Percentiles rank a stretch among this genome's conserved stretches.
Evolutionary conservation across 305 asterid genomes (phyloP).

Genomic region (Solanum hybrid): DNA sequence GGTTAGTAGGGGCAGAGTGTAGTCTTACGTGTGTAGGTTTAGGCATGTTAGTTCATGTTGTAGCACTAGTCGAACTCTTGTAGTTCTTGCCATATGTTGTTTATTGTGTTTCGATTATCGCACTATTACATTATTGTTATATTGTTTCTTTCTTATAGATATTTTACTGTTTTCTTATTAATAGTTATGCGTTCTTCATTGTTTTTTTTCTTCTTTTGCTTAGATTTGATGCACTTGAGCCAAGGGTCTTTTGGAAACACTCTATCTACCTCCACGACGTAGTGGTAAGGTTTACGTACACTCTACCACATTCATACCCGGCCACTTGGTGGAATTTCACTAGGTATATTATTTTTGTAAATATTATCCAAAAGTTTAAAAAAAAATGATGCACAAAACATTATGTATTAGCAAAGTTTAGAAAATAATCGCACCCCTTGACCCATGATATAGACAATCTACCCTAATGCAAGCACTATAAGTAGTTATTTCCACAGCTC

Average conservation of each 20-base stretch:
- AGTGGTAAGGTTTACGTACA: not conserved
- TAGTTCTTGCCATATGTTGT: not conserved
- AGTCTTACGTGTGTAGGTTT: not conserved
- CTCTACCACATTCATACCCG: not conserved
- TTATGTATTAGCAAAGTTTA: not conserved
- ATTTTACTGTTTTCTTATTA: not conserved
- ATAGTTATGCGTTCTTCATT: not conserved
- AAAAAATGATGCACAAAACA: not conserved
- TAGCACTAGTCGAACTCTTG: not conserved
- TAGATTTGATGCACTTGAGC: not conserved
- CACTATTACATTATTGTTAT: not conserved
- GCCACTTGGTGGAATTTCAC: not conserved
- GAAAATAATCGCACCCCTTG: not conserved
- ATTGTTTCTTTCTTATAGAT: not conserved
- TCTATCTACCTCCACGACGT: not conserved
- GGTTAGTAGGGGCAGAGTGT: not conserved
- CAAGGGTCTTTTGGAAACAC: not conserved
- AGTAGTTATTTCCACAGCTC: not conserved
- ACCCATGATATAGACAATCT: not conserved
- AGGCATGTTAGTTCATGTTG: not conserved
- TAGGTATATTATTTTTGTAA: not conserved
- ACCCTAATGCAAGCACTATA: not conserved
- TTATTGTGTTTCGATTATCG: not conserved
- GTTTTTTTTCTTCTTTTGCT: not conserved
- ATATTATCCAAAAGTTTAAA: not conserved